Conservation (phyloP, 768 basidiomycete species). For the Pleurotus eryngii region DNA sequence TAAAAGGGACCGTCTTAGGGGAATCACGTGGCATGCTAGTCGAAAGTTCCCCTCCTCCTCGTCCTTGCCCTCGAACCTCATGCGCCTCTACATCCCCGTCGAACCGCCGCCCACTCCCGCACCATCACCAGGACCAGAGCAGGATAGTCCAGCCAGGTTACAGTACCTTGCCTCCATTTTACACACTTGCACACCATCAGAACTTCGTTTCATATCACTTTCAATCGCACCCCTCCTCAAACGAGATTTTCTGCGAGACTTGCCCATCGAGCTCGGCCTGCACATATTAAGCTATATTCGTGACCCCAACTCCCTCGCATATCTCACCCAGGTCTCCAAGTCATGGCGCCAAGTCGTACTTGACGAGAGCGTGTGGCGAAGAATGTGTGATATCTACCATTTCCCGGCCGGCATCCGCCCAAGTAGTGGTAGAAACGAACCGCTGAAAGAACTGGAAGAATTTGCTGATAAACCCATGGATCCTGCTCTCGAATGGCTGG, state of each 20-base stretch:
- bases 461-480: slow-evolving; percentile 35
- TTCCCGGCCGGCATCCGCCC: background rate
- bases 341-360: slow-evolving; percentile 67
- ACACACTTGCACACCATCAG: slow-evolving; percentile 51
- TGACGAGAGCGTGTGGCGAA: slow-evolving; percentile 81
- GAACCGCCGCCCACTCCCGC: slow-evolving; percentile 61
- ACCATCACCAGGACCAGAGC: slow-evolving; percentile 47
- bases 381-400: slow-evolving; percentile 58
- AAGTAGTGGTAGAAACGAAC: slow-evolving; percentile 24
- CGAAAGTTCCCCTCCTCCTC: too few species aligned
- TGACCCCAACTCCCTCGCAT: slow-evolving; percentile 65
- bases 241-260: slow-evolving; percentile 54
- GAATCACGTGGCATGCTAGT: too few species aligned
- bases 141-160: slow-evolving; percentile 41
- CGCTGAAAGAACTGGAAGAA: slow-evolving; percentile 28
- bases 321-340: slow-evolving; percentile 67
- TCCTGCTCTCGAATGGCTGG: slow-evolving; percentile 35
- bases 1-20: too few species aligned
- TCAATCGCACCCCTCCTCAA: slow-evolving; percentile 63
- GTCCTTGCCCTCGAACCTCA: background rate
- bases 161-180: slow-evolving; percentile 51
- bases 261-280: slow-evolving; percentile 70
- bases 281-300: slow-evolving; percentile 77
- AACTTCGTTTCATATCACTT: slow-evolving; percentile 64
- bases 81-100: slow-evolving; percentile 45